Percentiles rank a stretch among this genome's conserved stretches.
These are phyloP conservation scores for Kuraishia molischiana DNA, from an alignment of 805 yeast species.

Conservation along the genomic window DNA sequence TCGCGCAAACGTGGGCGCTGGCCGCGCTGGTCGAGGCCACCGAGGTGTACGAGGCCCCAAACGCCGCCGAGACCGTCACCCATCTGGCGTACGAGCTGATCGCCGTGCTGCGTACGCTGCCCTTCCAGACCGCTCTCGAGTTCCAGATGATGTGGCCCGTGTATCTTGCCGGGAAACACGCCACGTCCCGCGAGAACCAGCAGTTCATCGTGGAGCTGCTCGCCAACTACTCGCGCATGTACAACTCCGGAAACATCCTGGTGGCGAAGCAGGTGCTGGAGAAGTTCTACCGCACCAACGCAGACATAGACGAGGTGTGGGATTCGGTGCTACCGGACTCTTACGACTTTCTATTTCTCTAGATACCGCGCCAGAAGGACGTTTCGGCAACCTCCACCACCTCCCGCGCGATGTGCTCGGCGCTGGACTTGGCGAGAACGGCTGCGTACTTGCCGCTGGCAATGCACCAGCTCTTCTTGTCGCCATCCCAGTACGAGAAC, in stretches of 20 bases:
- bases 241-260: neutral
- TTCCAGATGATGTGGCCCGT: constrained; percentile 5
- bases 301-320: neutral
- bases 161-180: constrained; percentile 1
- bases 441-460: constrained; percentile 43
- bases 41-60: neutral
- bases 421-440: constrained; percentile 25
- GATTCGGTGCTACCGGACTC: neutral
- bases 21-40: neutral
- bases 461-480: constrained; percentile 36
- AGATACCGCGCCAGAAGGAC: constrained; percentile 1
- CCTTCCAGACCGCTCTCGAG: constrained; percentile 3
- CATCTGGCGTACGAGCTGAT: neutral
- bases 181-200: neutral
- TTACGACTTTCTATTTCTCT: neutral
- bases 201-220: neutral
- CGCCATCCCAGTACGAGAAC: constrained; percentile 44
- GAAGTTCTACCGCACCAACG: neutral
- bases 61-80: neutral
- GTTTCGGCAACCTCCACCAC: neutral
- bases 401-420: neutral
- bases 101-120: neutral
- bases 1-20: constrained; percentile 1
- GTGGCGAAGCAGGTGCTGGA: neutral
- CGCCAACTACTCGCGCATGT: neutral